Evolutionary conservation across 192 early-diverging fungal genomes (phyloP).

Genomic region (Gaertneriomyces sp.): DNA sequence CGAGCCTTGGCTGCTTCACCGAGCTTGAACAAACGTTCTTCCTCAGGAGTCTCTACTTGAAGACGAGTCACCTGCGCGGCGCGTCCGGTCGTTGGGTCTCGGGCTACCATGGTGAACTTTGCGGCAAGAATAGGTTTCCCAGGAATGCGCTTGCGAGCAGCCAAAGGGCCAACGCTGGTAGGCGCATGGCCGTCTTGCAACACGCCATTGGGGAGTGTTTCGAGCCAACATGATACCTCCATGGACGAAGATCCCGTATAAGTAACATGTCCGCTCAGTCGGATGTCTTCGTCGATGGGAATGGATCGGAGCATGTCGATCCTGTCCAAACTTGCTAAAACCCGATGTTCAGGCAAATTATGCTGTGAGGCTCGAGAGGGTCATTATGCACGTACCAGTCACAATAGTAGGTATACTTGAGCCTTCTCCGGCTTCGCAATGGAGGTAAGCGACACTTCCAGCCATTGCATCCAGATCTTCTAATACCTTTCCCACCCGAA

Average conservation of each 20-base stretch:
- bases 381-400: slow-evolving; percentile 42
- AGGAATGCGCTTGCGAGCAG: slow-evolving; percentile 26
- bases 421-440: slow-evolving; percentile 56
- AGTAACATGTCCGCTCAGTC: slow-evolving; percentile 78
- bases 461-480: slow-evolving; percentile 81
- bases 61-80: slow-evolving; percentile 72
- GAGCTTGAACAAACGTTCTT: slow-evolving; percentile 64
- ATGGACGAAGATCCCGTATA: slow-evolving; percentile 82
- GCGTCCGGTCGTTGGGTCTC: slow-evolving; percentile 67
- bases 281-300: slow-evolving; percentile 63
- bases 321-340: slow-evolving; percentile 73
- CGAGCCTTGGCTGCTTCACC: slow-evolving; percentile 59
- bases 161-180: slow-evolving; percentile 45
- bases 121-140: slow-evolving; percentile 65
- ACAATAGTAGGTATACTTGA: slow-evolving; percentile 68
- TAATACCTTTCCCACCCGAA: slow-evolving; percentile 77
- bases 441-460: slow-evolving; percentile 74
- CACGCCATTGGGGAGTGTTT: slow-evolving; percentile 29
- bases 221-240: slow-evolving; percentile 59
- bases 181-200: slow-evolving; percentile 1
- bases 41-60: slow-evolving; percentile 65
- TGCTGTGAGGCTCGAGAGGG: slow-evolving; percentile 10
- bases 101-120: slow-evolving; percentile 85
- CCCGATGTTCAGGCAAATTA: background rate
- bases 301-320: slow-evolving; percentile 71